Conservation (phyloP, 2,329 filamentous ascomycete species). For the Tolypocladium nubicola region DNA sequence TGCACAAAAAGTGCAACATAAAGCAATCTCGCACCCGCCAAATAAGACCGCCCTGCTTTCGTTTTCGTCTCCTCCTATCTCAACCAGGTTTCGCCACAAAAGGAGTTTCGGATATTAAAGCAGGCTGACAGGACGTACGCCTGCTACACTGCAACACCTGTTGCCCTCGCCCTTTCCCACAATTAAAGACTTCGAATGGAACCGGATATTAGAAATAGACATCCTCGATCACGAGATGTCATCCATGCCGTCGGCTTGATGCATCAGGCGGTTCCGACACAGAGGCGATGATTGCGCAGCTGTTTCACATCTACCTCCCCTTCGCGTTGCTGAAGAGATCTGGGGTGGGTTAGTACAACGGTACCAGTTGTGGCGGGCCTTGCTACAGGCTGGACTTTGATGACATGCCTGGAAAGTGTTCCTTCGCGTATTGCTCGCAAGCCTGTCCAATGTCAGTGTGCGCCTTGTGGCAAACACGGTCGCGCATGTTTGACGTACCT, state of each 20-base stretch:
- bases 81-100: neutral
- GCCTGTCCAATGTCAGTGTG: constrained; percentile 20
- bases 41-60: neutral
- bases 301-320: constrained; percentile 19
- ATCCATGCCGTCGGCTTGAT: neutral
- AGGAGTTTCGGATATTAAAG: neutral
- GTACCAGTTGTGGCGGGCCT: constrained; percentile 8
- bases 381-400: constrained; percentile 13
- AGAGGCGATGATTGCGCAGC: constrained; percentile 2
- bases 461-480: neutral
- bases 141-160: neutral
- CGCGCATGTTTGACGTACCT: constrained; percentile 32
- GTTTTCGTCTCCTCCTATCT: neutral
- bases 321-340: constrained; percentile 28
- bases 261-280: constrained; percentile 1
- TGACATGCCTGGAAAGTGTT: constrained; percentile 62
- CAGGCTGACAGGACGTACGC: neutral
- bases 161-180: neutral
- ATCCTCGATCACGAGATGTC: neutral
- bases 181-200: neutral
- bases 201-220: neutral
- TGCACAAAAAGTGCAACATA: constrained; percentile 1
- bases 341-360: constrained; percentile 19
- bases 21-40: neutral
- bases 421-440: constrained; percentile 79